phyloP scores from a whole-genome alignment of 768 basidiomycete genomes.

The Trametes cinnabarina region DNA sequence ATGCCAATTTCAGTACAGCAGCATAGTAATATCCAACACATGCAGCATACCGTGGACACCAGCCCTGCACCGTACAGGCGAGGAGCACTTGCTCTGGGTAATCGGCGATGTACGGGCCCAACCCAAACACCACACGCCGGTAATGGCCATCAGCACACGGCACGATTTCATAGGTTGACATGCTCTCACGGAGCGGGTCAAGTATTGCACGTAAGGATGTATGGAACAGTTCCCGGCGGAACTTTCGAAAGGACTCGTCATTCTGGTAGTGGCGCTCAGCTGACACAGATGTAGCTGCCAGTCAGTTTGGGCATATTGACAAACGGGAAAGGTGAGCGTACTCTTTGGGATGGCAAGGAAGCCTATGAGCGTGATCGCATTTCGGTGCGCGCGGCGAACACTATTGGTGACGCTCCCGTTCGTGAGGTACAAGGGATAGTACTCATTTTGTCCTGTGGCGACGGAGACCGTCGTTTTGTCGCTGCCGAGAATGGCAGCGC shows the following conservation, averaged over 20 bases:
- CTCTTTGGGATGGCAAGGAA: constrained; percentile 36
- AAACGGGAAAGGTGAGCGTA: constrained; percentile 8
- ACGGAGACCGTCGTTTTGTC: constrained; percentile 25
- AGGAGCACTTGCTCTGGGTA: constrained; percentile 33
- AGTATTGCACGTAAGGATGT: background rate
- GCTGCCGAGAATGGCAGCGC: background rate
- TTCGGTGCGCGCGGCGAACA: constrained; percentile 21
- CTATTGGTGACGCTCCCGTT: constrained; percentile 24
- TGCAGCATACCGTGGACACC: constrained; percentile 26
- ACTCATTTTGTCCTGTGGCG: constrained; percentile 28
- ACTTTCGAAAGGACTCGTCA: background rate
- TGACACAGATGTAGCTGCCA: too few species aligned
- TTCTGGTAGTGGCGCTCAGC: background rate
- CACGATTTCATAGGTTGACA: constrained; percentile 10
- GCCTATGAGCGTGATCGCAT: constrained; percentile 14
- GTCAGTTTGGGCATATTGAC: background rate
- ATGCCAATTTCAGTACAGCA: too few species aligned
- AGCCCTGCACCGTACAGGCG: constrained; percentile 21
- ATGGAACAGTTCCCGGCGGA: background rate
- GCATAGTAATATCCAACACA: too few species aligned
- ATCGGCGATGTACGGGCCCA: constrained; percentile 34
- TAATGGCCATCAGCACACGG: constrained; percentile 29
- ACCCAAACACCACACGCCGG: constrained; percentile 26
- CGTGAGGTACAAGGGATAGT: constrained; percentile 29
- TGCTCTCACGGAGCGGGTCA: background rate